Evolutionary conservation across 176 grass and related monocot species (phyloP).

Genomic region (Oryza longistaminata): DNA sequence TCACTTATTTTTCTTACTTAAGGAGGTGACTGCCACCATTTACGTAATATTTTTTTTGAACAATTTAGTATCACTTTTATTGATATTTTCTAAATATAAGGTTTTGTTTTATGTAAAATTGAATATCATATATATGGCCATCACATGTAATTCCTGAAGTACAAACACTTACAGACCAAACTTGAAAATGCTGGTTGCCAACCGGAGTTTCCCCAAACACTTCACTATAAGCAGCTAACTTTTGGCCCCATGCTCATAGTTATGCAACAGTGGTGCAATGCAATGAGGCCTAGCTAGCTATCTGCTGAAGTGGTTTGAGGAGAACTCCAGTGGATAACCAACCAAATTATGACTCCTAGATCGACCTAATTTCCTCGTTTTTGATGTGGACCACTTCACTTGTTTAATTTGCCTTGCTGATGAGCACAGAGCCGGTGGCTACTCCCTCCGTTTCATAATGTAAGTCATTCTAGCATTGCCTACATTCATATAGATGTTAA

Average conservation of each 20-base stretch:
- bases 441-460: no score
- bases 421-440: not conserved
- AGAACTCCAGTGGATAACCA: conserved; percentile 42
- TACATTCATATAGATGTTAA: no score
- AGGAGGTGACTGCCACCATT: no score
- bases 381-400: conserved; percentile 39
- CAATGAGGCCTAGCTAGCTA: conserved; percentile 2
- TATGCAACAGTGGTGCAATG: not conserved
- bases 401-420: conserved; percentile 44
- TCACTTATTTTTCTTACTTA: no score
- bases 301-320: conserved; percentile 43
- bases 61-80: no score
- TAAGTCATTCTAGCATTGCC: no score
- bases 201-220: conserved; percentile 49
- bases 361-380: not conserved
- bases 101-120: not conserved
- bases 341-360: conserved; percentile 27
- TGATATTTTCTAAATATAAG: no score
- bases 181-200: not conserved
- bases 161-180: not conserved
- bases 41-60: no score
- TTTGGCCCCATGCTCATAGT: not conserved
- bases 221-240: conserved; percentile 20
- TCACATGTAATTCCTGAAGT: not conserved
- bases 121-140: not conserved